phyloP scores from a whole-genome alignment of 768 basidiomycete genomes.

The Amanita fuliginea region DNA sequence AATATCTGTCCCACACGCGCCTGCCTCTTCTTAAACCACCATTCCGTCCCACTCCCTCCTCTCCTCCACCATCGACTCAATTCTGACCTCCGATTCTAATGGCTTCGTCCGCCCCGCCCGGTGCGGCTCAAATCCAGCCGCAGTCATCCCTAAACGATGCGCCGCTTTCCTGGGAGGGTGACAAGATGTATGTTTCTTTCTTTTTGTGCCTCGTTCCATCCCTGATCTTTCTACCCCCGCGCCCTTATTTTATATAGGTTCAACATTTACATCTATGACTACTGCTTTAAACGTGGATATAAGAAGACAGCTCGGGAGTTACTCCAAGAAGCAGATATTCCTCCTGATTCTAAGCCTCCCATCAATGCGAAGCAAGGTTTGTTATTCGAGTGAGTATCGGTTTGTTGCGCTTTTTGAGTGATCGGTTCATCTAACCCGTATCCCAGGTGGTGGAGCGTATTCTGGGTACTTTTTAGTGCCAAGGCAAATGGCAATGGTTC shows the following conservation, averaged over 20 bases:
- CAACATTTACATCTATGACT: conserved; percentile 84
- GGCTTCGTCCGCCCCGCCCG: conserved; percentile 4
- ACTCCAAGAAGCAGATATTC: conserved; percentile 53
- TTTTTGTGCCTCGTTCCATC: conserved; percentile 2
- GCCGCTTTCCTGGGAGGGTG: conserved; percentile 66
- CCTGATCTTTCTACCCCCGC: not conserved
- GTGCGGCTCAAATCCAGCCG: conserved; percentile 10
- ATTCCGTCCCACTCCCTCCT: conserved; percentile 1
- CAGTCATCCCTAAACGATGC: conserved; percentile 13
- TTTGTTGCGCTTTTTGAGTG: conserved; percentile 2
- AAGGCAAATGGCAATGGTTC: conserved; percentile 56
- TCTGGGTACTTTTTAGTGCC: conserved; percentile 77
- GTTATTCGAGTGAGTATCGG: conserved; percentile 58
- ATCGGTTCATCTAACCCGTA: conserved; percentile 1
- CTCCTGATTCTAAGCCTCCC: conserved; percentile 53
- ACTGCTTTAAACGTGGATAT: conserved; percentile 73
- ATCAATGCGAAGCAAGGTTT: conserved; percentile 79
- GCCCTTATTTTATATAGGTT: conserved; percentile 39
- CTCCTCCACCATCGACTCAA: conserved; percentile 6
- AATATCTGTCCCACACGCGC: conserved; percentile 6
- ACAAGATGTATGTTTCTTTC: conserved; percentile 54
- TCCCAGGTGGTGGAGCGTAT: conserved; percentile 79
- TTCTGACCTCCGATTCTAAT: not conserved
- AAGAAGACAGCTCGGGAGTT: conserved; percentile 62
- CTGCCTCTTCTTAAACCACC: conserved; percentile 1